Base-by-base conservation (phyloP, 176 grass and related monocot species). In the Otatea glauca region DNA sequence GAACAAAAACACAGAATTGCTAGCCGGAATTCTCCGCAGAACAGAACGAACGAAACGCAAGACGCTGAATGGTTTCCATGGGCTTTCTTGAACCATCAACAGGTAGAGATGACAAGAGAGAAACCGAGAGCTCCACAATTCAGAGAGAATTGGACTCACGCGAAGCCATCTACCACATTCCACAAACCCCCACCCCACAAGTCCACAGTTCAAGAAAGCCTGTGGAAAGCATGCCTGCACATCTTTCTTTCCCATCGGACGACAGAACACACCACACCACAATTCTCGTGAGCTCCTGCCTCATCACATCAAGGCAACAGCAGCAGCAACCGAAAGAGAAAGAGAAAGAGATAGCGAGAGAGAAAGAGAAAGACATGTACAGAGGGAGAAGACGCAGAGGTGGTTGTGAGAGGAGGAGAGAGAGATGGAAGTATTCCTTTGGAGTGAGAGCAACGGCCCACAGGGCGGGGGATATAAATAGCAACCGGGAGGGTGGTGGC, bases 141-240 rank as follows among this genome's bases (percentile, higher is more conserved):
- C 29, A 39, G 44, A 81, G 20, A 78, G 76, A 88, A 90, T 63
- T 54, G 7, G 47, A 23, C 10, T 2, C 12, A 2, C n/a, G 1
- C 44, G 25, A 77, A 42, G 41, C 39, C n/a, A 67, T 41, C 55
- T 12, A 5, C 23, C 16, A 24, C 70, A 44, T 67, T 32, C 69
- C 48, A 74, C 66, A 39, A 32, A 29, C 35, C 50, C 32, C 17
- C 34, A 39, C 62, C 80, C 73, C 45, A 70, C 81, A 55, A 91
- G 95, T 93, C 91, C 60, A 94, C 82, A 97, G 95, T 97, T 97
- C 95, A 97, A 97, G 95, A 97, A 97, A 97, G 95, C 95, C 92
- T 93, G 95, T 97, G 92, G 95, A 97, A 70, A 93, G 73, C 89
- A 97, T 90, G 85, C 83, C 59, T 65, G 83, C 86, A 74, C 92